phyloP scores from a whole-genome alignment of 2,329 filamentous ascomycete genomes.

The Apiospora rasikravindrae region DNA sequence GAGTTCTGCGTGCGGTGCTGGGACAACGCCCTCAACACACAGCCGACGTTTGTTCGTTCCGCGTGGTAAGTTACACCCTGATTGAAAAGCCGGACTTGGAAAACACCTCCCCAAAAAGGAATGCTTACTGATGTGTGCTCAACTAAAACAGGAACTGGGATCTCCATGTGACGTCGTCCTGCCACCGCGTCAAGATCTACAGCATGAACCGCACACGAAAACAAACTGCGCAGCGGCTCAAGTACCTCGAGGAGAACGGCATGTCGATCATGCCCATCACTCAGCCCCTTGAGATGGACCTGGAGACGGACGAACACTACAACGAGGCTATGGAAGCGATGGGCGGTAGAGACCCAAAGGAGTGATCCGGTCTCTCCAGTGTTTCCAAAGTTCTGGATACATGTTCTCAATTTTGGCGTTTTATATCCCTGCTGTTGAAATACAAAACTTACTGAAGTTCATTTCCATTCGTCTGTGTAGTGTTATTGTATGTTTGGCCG shows the following conservation, averaged over 20 bases:
- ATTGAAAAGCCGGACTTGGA: neutral
- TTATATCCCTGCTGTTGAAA: neutral
- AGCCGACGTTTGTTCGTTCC: constrained; percentile 58
- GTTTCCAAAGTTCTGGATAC: neutral
- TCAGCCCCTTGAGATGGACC: constrained; percentile 53
- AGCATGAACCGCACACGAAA: constrained; percentile 62
- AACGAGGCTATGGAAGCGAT: constrained; percentile 44
- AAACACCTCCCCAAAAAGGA: neutral
- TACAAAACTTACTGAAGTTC: neutral
- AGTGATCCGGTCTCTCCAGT: constrained; percentile 33
- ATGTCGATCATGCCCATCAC: constrained; percentile 59
- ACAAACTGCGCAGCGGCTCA: constrained; percentile 54
- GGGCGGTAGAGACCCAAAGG: constrained; percentile 48
- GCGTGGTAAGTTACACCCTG: constrained; percentile 47
- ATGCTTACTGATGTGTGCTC: neutral
- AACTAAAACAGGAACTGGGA: constrained; percentile 60
- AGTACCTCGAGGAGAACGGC: constrained; percentile 54
- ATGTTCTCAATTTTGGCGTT: no score
- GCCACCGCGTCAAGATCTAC: constrained; percentile 65
- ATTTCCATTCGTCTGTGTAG: no score
- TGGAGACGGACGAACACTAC: constrained; percentile 56
- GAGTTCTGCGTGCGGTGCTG: constrained; percentile 64
- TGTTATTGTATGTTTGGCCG: no score
- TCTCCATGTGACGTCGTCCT: constrained; percentile 67
- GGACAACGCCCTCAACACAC: constrained; percentile 67